Evolutionary conservation across 306 rosid genomes (phyloP), one percentile per base, ranked within the genome.

Genomic region (Quercus mongolica): DNA sequence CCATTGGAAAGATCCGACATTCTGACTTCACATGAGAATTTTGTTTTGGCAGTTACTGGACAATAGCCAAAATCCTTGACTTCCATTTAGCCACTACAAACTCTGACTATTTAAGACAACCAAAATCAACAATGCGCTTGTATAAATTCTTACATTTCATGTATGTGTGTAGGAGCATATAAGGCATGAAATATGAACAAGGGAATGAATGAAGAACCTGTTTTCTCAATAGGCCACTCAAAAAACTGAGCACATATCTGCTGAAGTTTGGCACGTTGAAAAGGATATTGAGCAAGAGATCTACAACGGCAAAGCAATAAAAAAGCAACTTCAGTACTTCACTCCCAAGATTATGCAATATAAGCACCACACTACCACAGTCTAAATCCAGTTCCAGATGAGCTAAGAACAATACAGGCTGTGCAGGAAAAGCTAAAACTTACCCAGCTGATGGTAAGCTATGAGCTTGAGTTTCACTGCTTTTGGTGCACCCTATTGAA

Each of bases 191-290:
- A 49, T 17, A 55, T 4, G 78, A 35, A 56, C 18, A 62, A 77
- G 58, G 71, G 78, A 81, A 61, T 52, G 81, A 81, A 74, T 56
- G 51, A 75, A 70, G 68, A 82, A 93, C 96, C 97, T 88, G 92
- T 93, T 88, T 78, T 93, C 76, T 88, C 93, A n/a, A 84, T 73
- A 81, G 91, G 81, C 97, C 96, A 93, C 67, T 75, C 83, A 74
- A 93, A 91, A 78, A 85, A 83, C 79, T 80, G 88, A 49, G 76
- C 78, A 46, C 97, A 93, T 72, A 87, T 79, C 83, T 88, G 85
- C 58, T 89, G 96, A 67, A 91, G 78, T 80, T 87, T 70, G 80
- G 56, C 68, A 28, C 78, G 97, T 83, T 89, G 90, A 87, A 88
- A 93, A 5, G 88, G 83, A 74, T 88, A 88, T 31, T 85, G 90